Evolutionary conservation across 306 rosid species (phyloP).

Genomic region (Calophaca sinica): DNA sequence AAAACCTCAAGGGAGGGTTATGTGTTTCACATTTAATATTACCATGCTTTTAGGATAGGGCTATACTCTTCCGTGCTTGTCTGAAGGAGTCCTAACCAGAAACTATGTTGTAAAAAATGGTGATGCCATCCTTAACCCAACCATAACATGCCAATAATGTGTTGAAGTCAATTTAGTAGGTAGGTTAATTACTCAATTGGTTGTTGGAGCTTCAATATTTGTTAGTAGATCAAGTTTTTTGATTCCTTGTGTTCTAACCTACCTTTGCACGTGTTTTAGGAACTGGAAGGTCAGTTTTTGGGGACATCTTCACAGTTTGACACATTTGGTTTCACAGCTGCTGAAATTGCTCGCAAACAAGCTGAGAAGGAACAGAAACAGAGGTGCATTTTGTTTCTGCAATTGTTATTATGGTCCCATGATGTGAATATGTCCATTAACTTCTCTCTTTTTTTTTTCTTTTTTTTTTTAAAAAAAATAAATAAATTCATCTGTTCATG

Average conservation of each 20-base stretch:
- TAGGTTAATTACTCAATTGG: slow-evolving; percentile 5
- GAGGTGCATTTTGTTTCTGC: slow-evolving; percentile 60
- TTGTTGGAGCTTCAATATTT: slow-evolving; percentile 24
- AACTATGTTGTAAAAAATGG: slow-evolving; percentile 17
- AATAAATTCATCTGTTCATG: neutral
- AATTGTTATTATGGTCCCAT: slow-evolving; percentile 32
- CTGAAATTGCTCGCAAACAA: slow-evolving; percentile 86
- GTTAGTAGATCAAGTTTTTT: slow-evolving; percentile 22
- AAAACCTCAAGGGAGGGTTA: slow-evolving; percentile 17
- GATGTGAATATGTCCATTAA: neutral
- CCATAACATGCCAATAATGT: slow-evolving; percentile 14
- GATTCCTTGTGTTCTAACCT: slow-evolving; percentile 30
- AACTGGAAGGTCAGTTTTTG: slow-evolving; percentile 80
- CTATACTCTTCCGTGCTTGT: slow-evolving; percentile 31
- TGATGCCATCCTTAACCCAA: slow-evolving; percentile 7
- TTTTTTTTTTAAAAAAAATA: too few relatives aligned
- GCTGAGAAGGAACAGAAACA: slow-evolving; percentile 90
- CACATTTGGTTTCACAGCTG: slow-evolving; percentile 89
- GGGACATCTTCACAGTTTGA: slow-evolving; percentile 91
- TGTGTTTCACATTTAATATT: slow-evolving; percentile 27
- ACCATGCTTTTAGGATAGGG: slow-evolving; percentile 25
- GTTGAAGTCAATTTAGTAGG: slow-evolving; percentile 28
- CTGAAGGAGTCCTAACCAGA: slow-evolving; percentile 31
- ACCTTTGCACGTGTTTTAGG: slow-evolving; percentile 55
- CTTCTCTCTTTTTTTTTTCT: neutral